Base-by-base conservation (phyloP, 805 yeast genomes). In the Metschnikowia reukaufii region DNA sequence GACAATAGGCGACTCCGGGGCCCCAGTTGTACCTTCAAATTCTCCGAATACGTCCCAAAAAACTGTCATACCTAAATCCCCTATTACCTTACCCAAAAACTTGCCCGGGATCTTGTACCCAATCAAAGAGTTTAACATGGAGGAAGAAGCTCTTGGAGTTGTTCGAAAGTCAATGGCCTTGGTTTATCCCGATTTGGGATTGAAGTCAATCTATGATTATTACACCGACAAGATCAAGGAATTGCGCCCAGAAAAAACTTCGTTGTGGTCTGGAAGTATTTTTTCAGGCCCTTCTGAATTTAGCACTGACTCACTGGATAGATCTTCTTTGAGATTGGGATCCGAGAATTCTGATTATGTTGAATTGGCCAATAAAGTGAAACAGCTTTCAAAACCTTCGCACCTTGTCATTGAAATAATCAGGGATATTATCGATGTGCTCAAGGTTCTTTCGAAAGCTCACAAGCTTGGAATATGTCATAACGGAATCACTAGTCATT, bases 401-500 rank as follows among this genome's bases (percentile, higher is more conserved):
- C 32, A 49, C 8, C 27, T 48, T 17, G 47, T 67, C 13, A 37
- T 59, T 15, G 60, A 54, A 15, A 59, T 67, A 8, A 21, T 66
- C 12, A 31, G 34, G 8, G 67, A 66, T 37, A 53, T 66, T 9
- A 45, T 64, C 2, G 49, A 46, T n/a, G 59, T 62, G 4, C 44
- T 63, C 18, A 52, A 56, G 16, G 57, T 61, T 0, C 44, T 67
- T n/a, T 48, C 56, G 1, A 17, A 36, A 3, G 55, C 54, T 3
- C 82, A 78, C 51, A 60, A 64, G 13, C 52, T 59, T 30, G 76
- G 78, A 1, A 56, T 77, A 29, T 74, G 76, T 4, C 81, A 76
- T 53, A 77, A 78, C 49, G 77, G 80, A 0, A 56, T 78, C 23
- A 70, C 75, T 2, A 56, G 73, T 4, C 56, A 61, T n/a, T 61